Evolutionary conservation across 2,329 filamentous ascomycete species (phyloP).

Genomic region (Paecilomyces niveus): DNA sequence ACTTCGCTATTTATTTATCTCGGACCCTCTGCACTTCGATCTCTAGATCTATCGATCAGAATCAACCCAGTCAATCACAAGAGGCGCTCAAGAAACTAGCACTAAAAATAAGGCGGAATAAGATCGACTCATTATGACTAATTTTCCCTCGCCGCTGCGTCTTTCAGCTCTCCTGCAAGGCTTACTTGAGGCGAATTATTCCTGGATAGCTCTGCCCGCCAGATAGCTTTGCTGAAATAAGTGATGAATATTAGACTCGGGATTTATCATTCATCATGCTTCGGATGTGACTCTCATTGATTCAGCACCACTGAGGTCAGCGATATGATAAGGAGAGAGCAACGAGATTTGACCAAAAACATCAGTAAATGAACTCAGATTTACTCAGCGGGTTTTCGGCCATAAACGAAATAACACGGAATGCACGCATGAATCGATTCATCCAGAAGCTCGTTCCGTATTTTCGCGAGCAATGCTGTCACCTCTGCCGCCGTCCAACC

Average conservation of each 20-base stretch:
- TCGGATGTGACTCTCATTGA: too few species aligned
- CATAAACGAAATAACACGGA: not conserved
- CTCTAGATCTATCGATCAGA: not conserved
- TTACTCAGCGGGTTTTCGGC: not conserved
- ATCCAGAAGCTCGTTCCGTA: conserved; percentile 9
- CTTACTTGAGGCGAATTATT: too few species aligned
- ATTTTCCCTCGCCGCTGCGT: not conserved
- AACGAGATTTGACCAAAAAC: too few species aligned
- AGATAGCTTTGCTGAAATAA: too few species aligned
- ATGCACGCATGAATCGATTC: not conserved
- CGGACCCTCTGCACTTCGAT: not conserved
- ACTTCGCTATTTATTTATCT: not conserved
- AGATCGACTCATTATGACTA: not conserved
- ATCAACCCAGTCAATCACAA: not conserved
- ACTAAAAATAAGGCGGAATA: too few species aligned
- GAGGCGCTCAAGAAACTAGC: not conserved
- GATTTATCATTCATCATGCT: too few species aligned
- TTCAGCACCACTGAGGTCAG: too few species aligned
- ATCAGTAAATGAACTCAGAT: not conserved
- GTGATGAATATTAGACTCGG: too few species aligned
- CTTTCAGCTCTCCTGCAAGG: not conserved
- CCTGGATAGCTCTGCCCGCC: too few species aligned
- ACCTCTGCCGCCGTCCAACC: not conserved
- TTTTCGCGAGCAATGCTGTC: conserved; percentile 7
- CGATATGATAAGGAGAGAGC: not conserved